These are phyloP conservation scores for Phytopythium oedochilum DNA, from an alignment of 352 stramenopile genomes.

Conservation along the genomic window DNA sequence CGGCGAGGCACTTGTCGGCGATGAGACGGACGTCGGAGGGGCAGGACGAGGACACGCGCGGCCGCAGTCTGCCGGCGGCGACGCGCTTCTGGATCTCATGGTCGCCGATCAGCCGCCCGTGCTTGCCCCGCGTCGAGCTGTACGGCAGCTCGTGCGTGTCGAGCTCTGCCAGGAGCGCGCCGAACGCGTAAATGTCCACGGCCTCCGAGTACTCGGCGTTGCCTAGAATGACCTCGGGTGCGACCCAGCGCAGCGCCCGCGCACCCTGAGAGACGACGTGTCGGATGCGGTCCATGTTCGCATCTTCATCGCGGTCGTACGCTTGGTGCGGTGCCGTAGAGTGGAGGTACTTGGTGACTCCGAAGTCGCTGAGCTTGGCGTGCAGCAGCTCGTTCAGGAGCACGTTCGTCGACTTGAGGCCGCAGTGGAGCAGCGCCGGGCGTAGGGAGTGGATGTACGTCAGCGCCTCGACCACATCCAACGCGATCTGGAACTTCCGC, in stretches of 20 bases:
- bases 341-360: constrained; percentile 15
- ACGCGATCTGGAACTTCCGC: constrained; percentile 33
- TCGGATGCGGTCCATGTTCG: constrained; percentile 13
- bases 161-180: constrained; percentile 15
- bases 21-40: constrained; percentile 22
- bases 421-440: constrained; percentile 20
- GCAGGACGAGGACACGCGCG: constrained; percentile 21
- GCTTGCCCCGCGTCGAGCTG: constrained; percentile 4
- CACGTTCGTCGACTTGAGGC: constrained; percentile 22
- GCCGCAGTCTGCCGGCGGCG: constrained; percentile 20
- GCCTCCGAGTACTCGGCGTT: constrained; percentile 15
- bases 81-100: constrained; percentile 22
- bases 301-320: constrained; percentile 2
- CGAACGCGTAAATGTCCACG: constrained; percentile 21
- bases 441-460: constrained; percentile 23
- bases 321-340: neutral
- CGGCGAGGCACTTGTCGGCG: constrained; percentile 23
- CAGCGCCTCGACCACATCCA: constrained; percentile 41
- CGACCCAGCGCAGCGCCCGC: constrained; percentile 12
- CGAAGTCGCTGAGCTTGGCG: constrained; percentile 25
- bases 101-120: constrained; percentile 9
- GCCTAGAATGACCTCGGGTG: constrained; percentile 15
- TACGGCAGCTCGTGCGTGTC: constrained; percentile 20
- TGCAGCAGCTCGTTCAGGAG: constrained; percentile 14
- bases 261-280: constrained; percentile 12